phyloP scores from a whole-genome alignment of 1,139 yeast species.

The Kurtzmaniella quercitrusa region DNA sequence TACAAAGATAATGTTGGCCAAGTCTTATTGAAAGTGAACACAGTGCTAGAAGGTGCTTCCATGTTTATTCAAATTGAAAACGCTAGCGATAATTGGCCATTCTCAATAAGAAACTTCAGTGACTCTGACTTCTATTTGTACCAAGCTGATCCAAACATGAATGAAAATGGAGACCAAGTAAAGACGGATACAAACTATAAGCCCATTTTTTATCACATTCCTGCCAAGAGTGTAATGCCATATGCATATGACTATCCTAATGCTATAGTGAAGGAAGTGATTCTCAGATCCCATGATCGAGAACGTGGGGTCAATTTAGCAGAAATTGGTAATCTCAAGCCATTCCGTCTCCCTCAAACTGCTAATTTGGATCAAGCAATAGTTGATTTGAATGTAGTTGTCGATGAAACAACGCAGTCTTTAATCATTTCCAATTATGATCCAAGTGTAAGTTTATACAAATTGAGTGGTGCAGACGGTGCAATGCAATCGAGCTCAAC shows the following conservation, averaged over 20 bases:
- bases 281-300: slow-evolving; percentile 66
- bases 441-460: slow-evolving; percentile 71
- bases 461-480: slow-evolving; percentile 32
- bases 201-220: slow-evolving; percentile 74
- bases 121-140: slow-evolving; percentile 78
- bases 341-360: slow-evolving; percentile 68
- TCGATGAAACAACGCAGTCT: slow-evolving; percentile 94
- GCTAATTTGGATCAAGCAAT: slow-evolving; percentile 34
- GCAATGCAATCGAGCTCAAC: slow-evolving; percentile 22
- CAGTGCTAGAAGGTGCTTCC: slow-evolving; percentile 75
- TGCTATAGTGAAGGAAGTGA: slow-evolving; percentile 76
- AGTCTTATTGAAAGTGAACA: slow-evolving; percentile 64
- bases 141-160: slow-evolving; percentile 79
- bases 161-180: slow-evolving; percentile 64
- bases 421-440: slow-evolving; percentile 81
- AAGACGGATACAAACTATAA: slow-evolving; percentile 50
- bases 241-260: slow-evolving; percentile 98
- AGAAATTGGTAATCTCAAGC: slow-evolving; percentile 87
- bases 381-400: slow-evolving; percentile 87
- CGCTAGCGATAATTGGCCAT: slow-evolving; percentile 88
- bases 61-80: slow-evolving; percentile 70
- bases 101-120: slow-evolving; percentile 83
- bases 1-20: slow-evolving; percentile 62
- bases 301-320: slow-evolving; percentile 82
- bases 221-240: slow-evolving; percentile 94